Evolutionary conservation across 306 rosid genomes (phyloP).

Genomic region (Prunus davidiana): DNA sequence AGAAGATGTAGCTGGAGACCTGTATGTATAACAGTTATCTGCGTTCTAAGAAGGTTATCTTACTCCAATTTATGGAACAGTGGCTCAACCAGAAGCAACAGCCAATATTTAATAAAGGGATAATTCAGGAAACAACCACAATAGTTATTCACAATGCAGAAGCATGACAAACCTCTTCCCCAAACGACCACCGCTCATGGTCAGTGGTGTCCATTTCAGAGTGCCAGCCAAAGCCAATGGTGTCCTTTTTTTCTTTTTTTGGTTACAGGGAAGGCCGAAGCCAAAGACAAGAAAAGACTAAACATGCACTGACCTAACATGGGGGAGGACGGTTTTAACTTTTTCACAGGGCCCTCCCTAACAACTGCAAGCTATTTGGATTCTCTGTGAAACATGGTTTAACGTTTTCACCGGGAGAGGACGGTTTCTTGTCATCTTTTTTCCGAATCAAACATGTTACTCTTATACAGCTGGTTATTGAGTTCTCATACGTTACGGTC

Average conservation of each 20-base stretch:
- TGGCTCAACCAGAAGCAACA: neutral
- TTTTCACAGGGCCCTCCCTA: no score
- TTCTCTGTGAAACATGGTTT: neutral
- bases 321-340: no score
- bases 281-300: no score
- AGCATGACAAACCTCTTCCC: slow-evolving; percentile 70
- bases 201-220: slow-evolving; percentile 67
- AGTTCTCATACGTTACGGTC: no score
- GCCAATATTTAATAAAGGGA: neutral
- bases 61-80: neutral
- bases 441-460: neutral
- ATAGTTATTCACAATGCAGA: slow-evolving; percentile 15
- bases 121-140: slow-evolving; percentile 16
- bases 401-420: neutral
- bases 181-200: slow-evolving; percentile 96
- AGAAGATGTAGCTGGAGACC: neutral
- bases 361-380: neutral
- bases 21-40: neutral
- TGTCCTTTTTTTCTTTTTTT: no score
- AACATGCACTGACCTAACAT: no score
- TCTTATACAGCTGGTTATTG: no score
- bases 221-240: slow-evolving; percentile 31
- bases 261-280: no score
- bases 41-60: neutral
- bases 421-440: slow-evolving; percentile 14